Conservation (phyloP, 306 rosid species). For the Vigna hirtella region DNA sequence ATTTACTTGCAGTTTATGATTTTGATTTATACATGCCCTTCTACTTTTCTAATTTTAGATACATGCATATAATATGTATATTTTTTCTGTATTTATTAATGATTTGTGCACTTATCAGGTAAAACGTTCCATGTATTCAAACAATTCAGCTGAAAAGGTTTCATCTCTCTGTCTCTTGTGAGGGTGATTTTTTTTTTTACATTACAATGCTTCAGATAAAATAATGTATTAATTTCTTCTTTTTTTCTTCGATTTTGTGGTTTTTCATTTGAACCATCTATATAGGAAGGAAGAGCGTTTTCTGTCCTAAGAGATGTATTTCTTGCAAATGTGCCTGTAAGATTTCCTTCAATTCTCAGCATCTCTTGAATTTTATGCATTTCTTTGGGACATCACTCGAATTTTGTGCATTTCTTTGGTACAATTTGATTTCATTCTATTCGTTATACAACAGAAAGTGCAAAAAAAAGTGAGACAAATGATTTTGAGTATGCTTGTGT, state of each 20-base stretch:
- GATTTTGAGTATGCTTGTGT: background rate
- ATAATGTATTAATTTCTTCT: background rate
- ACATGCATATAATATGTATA: background rate
- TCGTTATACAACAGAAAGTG: background rate
- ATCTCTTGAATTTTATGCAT: slow-evolving; percentile 32
- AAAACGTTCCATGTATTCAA: slow-evolving; percentile 50
- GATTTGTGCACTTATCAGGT: slow-evolving; percentile 56
- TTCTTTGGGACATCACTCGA: slow-evolving; percentile 7
- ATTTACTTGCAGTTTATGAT: slow-evolving; percentile 2
- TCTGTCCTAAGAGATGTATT: slow-evolving; percentile 70
- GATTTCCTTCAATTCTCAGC: slow-evolving; percentile 40
- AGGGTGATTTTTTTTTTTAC: slow-evolving; percentile 16
- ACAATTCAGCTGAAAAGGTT: slow-evolving; percentile 63
- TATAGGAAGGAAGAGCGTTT: slow-evolving; percentile 67
- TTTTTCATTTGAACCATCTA: slow-evolving; percentile 40
- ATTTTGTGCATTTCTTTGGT: slow-evolving; percentile 16
- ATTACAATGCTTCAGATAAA: slow-evolving; percentile 34
- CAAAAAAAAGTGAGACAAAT: background rate
- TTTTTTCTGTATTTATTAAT: slow-evolving; percentile 26
- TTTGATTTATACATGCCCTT: slow-evolving; percentile 17
- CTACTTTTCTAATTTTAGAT: slow-evolving; percentile 31
- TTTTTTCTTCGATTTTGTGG: slow-evolving; percentile 14
- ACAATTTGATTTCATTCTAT: slow-evolving; percentile 29
- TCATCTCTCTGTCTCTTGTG: background rate
- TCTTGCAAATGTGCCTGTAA: slow-evolving; percentile 86